Base-by-base conservation (phyloP, 441 rosid genomes). In the Aleurites moluccanus region DNA sequence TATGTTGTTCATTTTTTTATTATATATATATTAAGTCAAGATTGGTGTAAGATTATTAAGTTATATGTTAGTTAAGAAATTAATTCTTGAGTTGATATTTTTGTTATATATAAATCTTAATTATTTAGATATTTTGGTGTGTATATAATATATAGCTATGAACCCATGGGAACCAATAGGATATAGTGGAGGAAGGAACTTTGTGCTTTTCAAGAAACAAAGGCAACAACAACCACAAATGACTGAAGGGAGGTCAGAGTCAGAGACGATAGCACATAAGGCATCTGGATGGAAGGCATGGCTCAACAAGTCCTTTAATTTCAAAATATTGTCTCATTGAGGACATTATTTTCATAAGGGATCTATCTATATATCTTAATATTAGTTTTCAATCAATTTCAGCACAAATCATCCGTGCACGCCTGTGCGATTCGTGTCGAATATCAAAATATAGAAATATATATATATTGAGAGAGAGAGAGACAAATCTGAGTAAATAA, bases 231-330 rank as follows among this genome's bases (percentile, higher is more conserved):
- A 81, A 11, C 75, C 81, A n/a, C 82, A 80, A 28, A 85, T 40
- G 74, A 78, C 83, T 1, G 84, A 79, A 62, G 81, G 61, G n/a
- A 75, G 81, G 64, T 57, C 86, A 3, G 73, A 74, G 64, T 57
- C 86, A 3, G 73, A 74, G 25, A 76, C 74, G 59, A 45, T 62
- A 7, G 38, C 64, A 13, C 73, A 21, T 4, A 86, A 84, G 79
- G 70, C 82, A 9, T 67, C 82, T 42, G 83, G 89, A 25, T 89
- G 94, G 92, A 89, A 82, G 77, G 82, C 88, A 30, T 83, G 89
- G 84, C 80, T 88, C 47, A 77, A 75, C 66, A 77, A 80, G 77
- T 73, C 83, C 69, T 76, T 86, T 27, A 38, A 35, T 69, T 77
- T 83, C 65, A 84, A 75, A 67, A 20, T 77, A 33, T 59, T 47